A percentile compares a stretch with the other conserved stretches of the same genome.
phyloP scores from a whole-genome alignment of 1,284 basidiomycete species.

The Boletus sp. region DNA sequence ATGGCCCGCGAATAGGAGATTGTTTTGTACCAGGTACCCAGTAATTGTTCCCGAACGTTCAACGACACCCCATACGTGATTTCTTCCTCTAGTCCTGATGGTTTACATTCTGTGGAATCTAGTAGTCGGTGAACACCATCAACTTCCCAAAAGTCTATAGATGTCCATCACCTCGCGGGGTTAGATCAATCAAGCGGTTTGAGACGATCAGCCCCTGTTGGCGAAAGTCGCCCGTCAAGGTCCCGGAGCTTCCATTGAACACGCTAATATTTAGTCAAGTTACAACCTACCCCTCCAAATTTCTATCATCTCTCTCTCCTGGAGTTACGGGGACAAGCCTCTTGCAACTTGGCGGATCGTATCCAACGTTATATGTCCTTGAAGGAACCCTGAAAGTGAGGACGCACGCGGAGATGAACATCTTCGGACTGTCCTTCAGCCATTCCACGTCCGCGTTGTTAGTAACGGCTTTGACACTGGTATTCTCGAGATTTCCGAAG shows the following conservation, averaged over 20 bases:
- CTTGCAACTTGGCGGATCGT: not conserved
- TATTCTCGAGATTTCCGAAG: too few species aligned
- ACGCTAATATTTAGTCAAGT: not conserved
- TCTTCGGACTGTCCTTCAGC: too few species aligned
- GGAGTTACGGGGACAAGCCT: not conserved
- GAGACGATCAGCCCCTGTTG: not conserved
- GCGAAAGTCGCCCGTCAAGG: too few species aligned
- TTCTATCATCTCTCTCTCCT: not conserved
- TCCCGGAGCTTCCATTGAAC: not conserved
- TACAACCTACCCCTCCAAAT: not conserved
- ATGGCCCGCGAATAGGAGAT: not conserved
- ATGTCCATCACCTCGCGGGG: not conserved
- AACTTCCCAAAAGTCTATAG: not conserved
- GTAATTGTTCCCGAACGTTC: not conserved
- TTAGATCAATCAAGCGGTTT: not conserved
- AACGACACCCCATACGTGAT: not conserved
- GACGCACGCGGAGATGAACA: too few species aligned
- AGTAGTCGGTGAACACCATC: not conserved
- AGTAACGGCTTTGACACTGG: too few species aligned
- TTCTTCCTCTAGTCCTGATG: not conserved
- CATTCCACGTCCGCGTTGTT: too few species aligned
- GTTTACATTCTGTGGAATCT: not conserved
- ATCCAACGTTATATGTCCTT: not conserved
- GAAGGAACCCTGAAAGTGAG: too few species aligned
- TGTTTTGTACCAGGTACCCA: not conserved